Evolutionary conservation across 768 basidiomycete genomes (phyloP).

Genomic region (Strobilomyces confusus): DNA sequence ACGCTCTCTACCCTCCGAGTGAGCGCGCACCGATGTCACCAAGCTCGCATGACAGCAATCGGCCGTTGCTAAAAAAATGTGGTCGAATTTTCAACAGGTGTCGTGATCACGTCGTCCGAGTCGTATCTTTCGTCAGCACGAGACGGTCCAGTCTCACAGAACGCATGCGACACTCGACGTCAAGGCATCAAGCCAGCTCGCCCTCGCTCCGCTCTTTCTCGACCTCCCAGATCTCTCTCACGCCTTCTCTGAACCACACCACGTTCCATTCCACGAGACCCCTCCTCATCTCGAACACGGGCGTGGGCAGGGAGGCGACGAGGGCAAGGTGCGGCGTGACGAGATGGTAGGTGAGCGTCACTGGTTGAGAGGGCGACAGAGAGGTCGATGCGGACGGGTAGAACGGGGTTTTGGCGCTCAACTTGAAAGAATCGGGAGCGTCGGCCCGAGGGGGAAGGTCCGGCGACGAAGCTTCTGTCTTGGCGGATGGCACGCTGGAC

Average conservation of each 20-base stretch:
- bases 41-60: not conserved
- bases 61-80: no score
- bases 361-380: slow-evolving; percentile 51
- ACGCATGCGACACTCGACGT: not conserved
- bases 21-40: not conserved
- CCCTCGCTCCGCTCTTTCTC: slow-evolving; percentile 50
- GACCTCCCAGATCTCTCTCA: slow-evolving; percentile 76
- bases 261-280: slow-evolving; percentile 86
- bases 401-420: slow-evolving; percentile 44
- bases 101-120: not conserved
- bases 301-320: slow-evolving; percentile 68
- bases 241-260: slow-evolving; percentile 77
- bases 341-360: slow-evolving; percentile 81
- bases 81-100: not conserved
- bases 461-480: not conserved
- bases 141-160: not conserved
- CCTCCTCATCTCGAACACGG: slow-evolving; percentile 65
- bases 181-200: slow-evolving; percentile 7
- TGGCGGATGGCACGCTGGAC: slow-evolving; percentile 10
- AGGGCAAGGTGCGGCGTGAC: slow-evolving; percentile 70
- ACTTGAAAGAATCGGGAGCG: not conserved
- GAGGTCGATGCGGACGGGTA: slow-evolving; percentile 69
- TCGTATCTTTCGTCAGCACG: slow-evolving; percentile 1
- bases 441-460: not conserved
- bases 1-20: not conserved